Base-by-base conservation (phyloP, 2,329 filamentous ascomycete species). In the Fusarium avenaceum region DNA sequence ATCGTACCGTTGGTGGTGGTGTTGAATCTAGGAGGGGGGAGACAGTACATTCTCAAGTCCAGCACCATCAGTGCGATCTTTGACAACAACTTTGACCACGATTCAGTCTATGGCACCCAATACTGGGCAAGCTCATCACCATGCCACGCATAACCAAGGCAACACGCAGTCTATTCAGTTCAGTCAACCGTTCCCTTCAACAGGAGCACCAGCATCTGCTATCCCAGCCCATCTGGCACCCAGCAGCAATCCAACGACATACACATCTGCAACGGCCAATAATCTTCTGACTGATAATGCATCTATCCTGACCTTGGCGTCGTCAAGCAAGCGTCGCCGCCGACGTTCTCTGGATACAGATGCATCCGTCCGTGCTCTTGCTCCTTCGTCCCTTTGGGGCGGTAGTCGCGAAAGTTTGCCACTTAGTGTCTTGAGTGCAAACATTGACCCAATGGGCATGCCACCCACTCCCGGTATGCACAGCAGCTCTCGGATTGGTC, bases 261-360 rank as follows among this genome's bases (percentile, higher is more conserved):
- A 95, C 77, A 87, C 85, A 50, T 87, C 86, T n/a, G 92, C 92
- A 3, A 95, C 91, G 0, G 92, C 92, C 52, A 94, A 94, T 79
- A 93, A 92, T 72, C 85, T 95, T 7, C 82, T 95, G 33, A 93
- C 91, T 2, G 93, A 96, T 77, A 93, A 96, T 76, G 93, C 93
- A 22, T 95, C 92, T 26, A 94, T 96, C 70, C 81, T 96, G 63
- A 96, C 93, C 0, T 84, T 96, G 15, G 93, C 93, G 4, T 95
- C 92, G 6, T 94, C 92, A 0, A 93, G 90, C 68, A 93, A 95
- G 80, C 88, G 90, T 38, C 87, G 90, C 28, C 89, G 93, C 35
- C 87, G 92, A 48, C 87, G 92, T 63, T 94, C 92, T 30, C 89
- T 95, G 79, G 93, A 96, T 77, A 96, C 93, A 0, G 92, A 96